Conservation (phyloP, 2,329 filamentous ascomycete species). For the Harringtonia lauricola region DNA sequence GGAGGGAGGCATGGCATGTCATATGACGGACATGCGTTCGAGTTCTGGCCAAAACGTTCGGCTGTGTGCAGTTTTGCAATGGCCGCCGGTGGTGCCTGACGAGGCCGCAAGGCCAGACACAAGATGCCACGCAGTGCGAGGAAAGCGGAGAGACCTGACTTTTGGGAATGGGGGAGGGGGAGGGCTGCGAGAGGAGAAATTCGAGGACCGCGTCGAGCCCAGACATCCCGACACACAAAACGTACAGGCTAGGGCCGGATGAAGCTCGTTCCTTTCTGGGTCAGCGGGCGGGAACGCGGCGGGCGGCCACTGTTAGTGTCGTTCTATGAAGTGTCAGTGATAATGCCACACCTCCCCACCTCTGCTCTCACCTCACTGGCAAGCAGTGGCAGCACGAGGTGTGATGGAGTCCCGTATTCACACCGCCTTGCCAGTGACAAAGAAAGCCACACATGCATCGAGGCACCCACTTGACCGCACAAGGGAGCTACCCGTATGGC, state of each 20-base stretch:
- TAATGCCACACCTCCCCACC: slow-evolving; percentile 5
- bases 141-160: no score
- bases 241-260: slow-evolving; percentile 5
- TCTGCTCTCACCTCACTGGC: background rate
- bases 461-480: slow-evolving; percentile 5
- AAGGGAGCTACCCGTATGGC: slow-evolving; percentile 11
- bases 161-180: no score
- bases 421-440: background rate
- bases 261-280: background rate
- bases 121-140: no score
- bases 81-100: no score
- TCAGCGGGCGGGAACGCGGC: slow-evolving; percentile 8
- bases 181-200: no score
- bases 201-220: no score
- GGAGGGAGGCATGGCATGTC: background rate
- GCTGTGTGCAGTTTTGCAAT: no score
- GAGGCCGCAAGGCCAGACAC: background rate
- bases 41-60: no score
- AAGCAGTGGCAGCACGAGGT: no score
- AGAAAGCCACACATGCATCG: background rate
- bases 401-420: background rate
- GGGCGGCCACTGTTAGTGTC: background rate
- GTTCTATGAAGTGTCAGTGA: background rate
- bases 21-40: slow-evolving; percentile 5
- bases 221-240: no score